These are phyloP conservation scores for Wickerhamomyces bisporus DNA, from an alignment of 805 yeast genomes.

Conservation along the genomic window DNA sequence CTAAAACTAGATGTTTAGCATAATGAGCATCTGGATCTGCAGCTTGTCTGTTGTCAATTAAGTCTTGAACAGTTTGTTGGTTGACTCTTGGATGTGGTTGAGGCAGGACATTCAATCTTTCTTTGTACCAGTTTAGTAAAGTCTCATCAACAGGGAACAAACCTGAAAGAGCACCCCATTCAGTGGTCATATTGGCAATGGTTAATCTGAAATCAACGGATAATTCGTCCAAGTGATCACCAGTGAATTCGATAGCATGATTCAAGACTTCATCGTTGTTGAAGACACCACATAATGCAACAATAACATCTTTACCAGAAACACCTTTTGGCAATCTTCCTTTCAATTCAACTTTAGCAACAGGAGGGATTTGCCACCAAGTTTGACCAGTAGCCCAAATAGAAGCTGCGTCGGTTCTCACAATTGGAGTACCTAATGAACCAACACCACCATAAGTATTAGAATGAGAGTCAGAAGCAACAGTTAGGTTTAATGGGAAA, in stretches of 20 bases:
- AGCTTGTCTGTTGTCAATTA: conserved; percentile 35
- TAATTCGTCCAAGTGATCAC: conserved; percentile 65
- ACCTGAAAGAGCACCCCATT: conserved; percentile 98
- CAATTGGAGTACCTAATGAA: conserved; percentile 93
- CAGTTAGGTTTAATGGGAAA: conserved; percentile 87
- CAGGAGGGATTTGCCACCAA: conserved; percentile 99
- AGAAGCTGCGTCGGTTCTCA: conserved; percentile 97
- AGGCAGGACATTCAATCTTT: conserved; percentile 50
- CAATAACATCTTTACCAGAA: conserved; percentile 95
- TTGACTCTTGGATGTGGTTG: conserved; percentile 84
- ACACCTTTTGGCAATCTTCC: conserved; percentile 83
- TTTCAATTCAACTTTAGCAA: conserved; percentile 83
- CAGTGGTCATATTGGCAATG: conserved; percentile 96
- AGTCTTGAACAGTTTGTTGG: conserved; percentile 45
- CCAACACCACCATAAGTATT: conserved; percentile 98
- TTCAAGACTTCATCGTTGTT: conserved; percentile 89
- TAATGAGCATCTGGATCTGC: conserved; percentile 80
- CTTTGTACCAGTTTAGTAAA: conserved; percentile 70
- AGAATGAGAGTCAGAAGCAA: conserved; percentile 96
- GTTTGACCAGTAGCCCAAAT: conserved; percentile 99
- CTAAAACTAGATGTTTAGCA: conserved; percentile 83
- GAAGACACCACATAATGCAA: conserved; percentile 90
- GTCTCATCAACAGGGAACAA: conserved; percentile 91
- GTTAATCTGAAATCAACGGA: conserved; percentile 84
- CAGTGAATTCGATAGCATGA: conserved; percentile 91